phyloP scores from a whole-genome alignment of 257 asterid genomes.

The Cynanchum wilfordii region DNA sequence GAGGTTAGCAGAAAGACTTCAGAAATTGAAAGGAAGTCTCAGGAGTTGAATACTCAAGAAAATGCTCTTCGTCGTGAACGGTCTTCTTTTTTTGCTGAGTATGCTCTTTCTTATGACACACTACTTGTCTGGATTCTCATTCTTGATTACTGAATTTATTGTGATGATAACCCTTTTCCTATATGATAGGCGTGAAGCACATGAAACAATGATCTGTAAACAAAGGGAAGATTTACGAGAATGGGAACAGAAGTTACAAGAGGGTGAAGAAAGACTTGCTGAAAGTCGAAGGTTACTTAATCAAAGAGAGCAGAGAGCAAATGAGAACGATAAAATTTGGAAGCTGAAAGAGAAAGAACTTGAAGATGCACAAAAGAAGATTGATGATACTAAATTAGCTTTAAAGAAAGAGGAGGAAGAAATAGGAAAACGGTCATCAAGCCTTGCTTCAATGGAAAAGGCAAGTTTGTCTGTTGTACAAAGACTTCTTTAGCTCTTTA shows the following conservation, averaged over 20 bases:
- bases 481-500: not conserved
- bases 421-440: slow-evolving; percentile 50
- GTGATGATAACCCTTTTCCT: slow-evolving; percentile 15
- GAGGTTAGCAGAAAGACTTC: slow-evolving; percentile 82
- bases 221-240: slow-evolving; percentile 88
- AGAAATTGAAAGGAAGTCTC: slow-evolving; percentile 70
- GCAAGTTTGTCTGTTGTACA: slow-evolving; percentile 33
- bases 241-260: slow-evolving; percentile 80
- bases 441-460: slow-evolving; percentile 60
- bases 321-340: slow-evolving; percentile 62
- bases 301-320: slow-evolving; percentile 89
- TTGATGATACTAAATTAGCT: slow-evolving; percentile 49
- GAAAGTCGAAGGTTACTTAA: slow-evolving; percentile 80
- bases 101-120: slow-evolving; percentile 21
- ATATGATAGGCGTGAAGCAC: slow-evolving; percentile 63
- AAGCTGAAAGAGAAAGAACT: slow-evolving; percentile 69
- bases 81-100: slow-evolving; percentile 64
- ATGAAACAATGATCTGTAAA: slow-evolving; percentile 51
- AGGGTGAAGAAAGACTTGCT: slow-evolving; percentile 81
- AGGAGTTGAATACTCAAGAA: slow-evolving; percentile 73
- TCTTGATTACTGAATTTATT: not conserved
- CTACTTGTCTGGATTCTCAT: not conserved
- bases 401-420: slow-evolving; percentile 80
- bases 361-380: slow-evolving; percentile 60
- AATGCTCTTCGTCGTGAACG: slow-evolving; percentile 71